phyloP scores from a whole-genome alignment of 108 stramenopile genomes.

The Cyclotella sp. region DNA sequence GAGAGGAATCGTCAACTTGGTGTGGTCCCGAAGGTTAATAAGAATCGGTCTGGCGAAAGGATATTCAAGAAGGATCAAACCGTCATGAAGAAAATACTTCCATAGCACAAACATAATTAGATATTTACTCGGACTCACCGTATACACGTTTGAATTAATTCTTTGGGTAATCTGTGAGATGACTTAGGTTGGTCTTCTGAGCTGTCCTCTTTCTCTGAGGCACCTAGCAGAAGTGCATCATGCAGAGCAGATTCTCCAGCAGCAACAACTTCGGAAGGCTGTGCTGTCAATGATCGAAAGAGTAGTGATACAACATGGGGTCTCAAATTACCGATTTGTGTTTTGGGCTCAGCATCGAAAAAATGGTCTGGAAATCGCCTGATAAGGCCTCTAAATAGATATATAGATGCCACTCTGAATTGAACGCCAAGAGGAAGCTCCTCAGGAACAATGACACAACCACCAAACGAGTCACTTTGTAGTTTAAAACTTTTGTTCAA shows the following conservation, averaged over 20 bases:
- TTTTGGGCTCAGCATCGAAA: slow-evolving; percentile 69
- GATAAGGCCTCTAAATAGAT: slow-evolving; percentile 73
- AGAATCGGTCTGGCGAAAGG: slow-evolving; percentile 60
- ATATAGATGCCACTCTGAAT: slow-evolving; percentile 74
- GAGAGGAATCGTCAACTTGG: slow-evolving; percentile 69
- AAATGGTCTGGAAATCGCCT: slow-evolving; percentile 66
- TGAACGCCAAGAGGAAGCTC: slow-evolving; percentile 79
- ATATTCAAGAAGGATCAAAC: neutral
- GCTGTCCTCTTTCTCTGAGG: slow-evolving; percentile 36
- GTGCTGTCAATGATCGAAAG: slow-evolving; percentile 83
- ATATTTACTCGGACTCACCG: slow-evolving; percentile 7
- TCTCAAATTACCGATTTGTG: slow-evolving; percentile 76
- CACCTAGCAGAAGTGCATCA: slow-evolving; percentile 69
- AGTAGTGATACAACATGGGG: slow-evolving; percentile 84
- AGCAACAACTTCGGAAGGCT: slow-evolving; percentile 58
- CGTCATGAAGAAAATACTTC: neutral
- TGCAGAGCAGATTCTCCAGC: slow-evolving; percentile 73
- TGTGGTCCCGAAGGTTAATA: slow-evolving; percentile 80
- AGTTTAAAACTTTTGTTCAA: slow-evolving; percentile 61
- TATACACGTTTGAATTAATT: slow-evolving; percentile 87
- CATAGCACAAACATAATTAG: neutral
- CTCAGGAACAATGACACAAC: slow-evolving; percentile 54
- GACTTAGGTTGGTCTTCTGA: slow-evolving; percentile 44
- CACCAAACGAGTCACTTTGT: slow-evolving; percentile 32
- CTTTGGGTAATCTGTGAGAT: slow-evolving; percentile 73